Evolutionary conservation across 1,139 yeast genomes (phyloP).

Genomic region (Blastobotrys proliferans): DNA sequence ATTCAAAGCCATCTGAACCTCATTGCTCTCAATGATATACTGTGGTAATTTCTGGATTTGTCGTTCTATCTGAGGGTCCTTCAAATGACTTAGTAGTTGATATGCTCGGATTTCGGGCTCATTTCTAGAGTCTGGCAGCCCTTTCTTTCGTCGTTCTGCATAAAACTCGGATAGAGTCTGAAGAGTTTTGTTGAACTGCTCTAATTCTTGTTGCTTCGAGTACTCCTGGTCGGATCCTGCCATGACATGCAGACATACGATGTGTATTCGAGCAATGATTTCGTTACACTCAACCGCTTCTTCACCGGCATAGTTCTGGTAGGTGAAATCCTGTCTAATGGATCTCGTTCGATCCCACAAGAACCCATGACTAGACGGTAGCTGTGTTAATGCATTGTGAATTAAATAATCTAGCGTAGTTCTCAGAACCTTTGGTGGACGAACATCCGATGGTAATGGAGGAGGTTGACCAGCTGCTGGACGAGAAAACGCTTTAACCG

Average conservation of each 20-base stretch:
- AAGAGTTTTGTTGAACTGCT: conserved; percentile 86
- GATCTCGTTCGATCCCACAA: conserved; percentile 99
- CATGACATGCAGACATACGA: conserved; percentile 80
- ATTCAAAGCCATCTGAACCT: conserved; percentile 69
- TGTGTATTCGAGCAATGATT: conserved; percentile 83
- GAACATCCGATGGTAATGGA: conserved; percentile 92
- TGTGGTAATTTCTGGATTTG: conserved; percentile 67
- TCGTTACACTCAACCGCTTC: conserved; percentile 95
- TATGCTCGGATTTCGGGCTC: conserved; percentile 95
- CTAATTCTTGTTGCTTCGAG: conserved; percentile 92
- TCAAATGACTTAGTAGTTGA: conserved; percentile 69
- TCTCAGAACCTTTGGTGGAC: conserved; percentile 78
- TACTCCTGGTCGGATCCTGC: conserved; percentile 68
- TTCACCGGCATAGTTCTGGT: conserved; percentile 89
- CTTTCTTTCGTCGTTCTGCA: conserved; percentile 68
- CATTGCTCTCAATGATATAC: conserved; percentile 48
- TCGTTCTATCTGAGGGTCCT: conserved; percentile 82
- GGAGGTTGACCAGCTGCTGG: conserved; percentile 99
- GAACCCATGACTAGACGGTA: conserved; percentile 87
- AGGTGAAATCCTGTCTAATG: conserved; percentile 93
- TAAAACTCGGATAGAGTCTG: conserved; percentile 89
- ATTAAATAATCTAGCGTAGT: conserved; percentile 67
- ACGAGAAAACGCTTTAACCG: conserved; percentile 90
- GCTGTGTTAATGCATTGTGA: conserved; percentile 53
- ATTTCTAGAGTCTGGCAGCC: conserved; percentile 60